Conservation (phyloP, 2,329 filamentous ascomycete species). For the Sphaerostilbella broomeana region DNA sequence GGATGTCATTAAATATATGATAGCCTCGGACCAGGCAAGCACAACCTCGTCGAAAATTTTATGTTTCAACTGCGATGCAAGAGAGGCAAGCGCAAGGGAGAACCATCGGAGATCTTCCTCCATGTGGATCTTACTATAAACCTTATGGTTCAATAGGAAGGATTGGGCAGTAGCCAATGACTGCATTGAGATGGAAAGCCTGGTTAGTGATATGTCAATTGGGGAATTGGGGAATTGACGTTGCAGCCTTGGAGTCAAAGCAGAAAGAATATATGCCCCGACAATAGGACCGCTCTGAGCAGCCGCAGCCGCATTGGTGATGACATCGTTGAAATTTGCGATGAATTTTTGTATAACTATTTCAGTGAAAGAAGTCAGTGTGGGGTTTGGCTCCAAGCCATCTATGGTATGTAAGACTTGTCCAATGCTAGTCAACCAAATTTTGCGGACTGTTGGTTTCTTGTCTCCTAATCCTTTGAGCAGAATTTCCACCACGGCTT, state of each 20-base stretch:
- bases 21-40: conserved; percentile 73
- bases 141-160: conserved; percentile 74
- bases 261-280: conserved; percentile 66
- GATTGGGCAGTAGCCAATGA: conserved; percentile 73
- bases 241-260: conserved; percentile 52
- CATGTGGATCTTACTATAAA: conserved; percentile 71
- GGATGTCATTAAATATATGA: conserved; percentile 71
- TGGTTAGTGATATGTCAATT: conserved; percentile 40
- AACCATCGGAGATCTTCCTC: conserved; percentile 78
- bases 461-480: conserved; percentile 83
- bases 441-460: conserved; percentile 64
- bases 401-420: conserved; percentile 57
- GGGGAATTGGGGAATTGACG: conserved; percentile 49
- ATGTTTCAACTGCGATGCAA: conserved; percentile 49
- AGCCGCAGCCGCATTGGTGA: conserved; percentile 69
- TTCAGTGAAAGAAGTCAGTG: conserved; percentile 46
- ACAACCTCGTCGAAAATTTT: conserved; percentile 43
- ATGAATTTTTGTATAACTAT: conserved; percentile 49
- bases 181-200: conserved; percentile 59
- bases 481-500: conserved; percentile 62
- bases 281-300: conserved; percentile 78
- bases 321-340: conserved; percentile 70
- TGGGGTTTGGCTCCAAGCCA: conserved; percentile 40
- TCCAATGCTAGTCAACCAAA: conserved; percentile 73
- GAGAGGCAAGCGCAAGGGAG: conserved; percentile 58